Base-by-base conservation (phyloP, 306 rosid species). In the Canavalia ensiformis region DNA sequence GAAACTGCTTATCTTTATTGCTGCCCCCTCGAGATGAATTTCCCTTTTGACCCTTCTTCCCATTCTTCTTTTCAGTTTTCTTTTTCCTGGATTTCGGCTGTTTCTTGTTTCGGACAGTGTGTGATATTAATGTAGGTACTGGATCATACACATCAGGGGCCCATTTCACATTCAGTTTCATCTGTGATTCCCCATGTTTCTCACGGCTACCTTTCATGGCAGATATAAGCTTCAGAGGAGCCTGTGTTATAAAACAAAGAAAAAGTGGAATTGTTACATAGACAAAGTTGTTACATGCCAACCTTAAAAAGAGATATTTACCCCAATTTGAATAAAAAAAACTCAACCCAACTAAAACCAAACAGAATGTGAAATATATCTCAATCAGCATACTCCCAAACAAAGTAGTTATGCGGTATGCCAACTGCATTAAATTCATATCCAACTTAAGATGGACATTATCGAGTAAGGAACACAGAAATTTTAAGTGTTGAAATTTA, bases 121-220 rank as follows among this genome's bases (percentile, higher is more conserved):
- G 97, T 0, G 91, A 96, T 77, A 89, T 13, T 3, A 87, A 82
- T 7, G 97, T 90, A 47, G 93, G 91, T 4, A 82, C 75, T 1
- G 99, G 99, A 84, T 96, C 99, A 64, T 96, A 96, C 41, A 96
- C 99, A 57, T 93, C 98, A 10, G 97, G 87, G 9, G 99, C 98
- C 99, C 99, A 96, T 77, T 88, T 88, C 75, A 96, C 99, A 0
- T 83, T 84, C 78, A 89, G 79, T 74, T 89, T 96, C 76, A 41
- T 49, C 0, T 29, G 84, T n/a, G 68, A 6, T 54, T 29, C 84
- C 10, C 89, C 88, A 5, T 66, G 68, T 84, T 84, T 90, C 80
- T 86, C 97, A 35, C 98, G 91, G 76, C 95, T 86, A 69, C 98
- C 99, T 90, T 96, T 96, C 88, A 96, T 81, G 2, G 99, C 98